Percentiles rank a stretch among this genome's conserved stretches.
Conservation (phyloP, 202 grass and related monocot genomes). For the Musa balbisiana region DNA sequence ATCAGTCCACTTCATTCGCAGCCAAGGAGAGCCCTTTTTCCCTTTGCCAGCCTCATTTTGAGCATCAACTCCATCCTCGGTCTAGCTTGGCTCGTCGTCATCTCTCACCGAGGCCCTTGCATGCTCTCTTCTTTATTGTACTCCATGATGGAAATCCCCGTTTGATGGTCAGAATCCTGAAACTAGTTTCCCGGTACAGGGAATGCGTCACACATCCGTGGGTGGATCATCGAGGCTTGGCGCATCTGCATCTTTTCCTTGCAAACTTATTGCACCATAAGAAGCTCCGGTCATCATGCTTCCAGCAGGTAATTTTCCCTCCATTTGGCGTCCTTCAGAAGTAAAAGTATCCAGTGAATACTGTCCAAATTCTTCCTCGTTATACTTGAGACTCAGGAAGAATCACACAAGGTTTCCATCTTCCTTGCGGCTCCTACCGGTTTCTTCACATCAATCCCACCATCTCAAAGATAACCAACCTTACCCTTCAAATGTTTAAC, state of each 20-base stretch:
- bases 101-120: slow-evolving; percentile 37
- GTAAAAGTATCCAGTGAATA: too few species aligned
- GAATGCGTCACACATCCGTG: slow-evolving; percentile 24
- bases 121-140: slow-evolving; percentile 3
- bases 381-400: background rate
- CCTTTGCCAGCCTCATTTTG: slow-evolving; percentile 26
- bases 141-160: background rate
- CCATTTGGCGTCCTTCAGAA: slow-evolving; percentile 18
- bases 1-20: slow-evolving; percentile 78
- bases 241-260: slow-evolving; percentile 21
- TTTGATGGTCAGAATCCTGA: slow-evolving; percentile 22
- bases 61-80: slow-evolving; percentile 35
- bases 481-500: background rate
- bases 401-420: background rate
- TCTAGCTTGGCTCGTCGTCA: slow-evolving; percentile 20
- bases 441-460: background rate
- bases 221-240: slow-evolving; percentile 15
- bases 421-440: background rate
- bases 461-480: background rate
- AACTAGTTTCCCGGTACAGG: slow-evolving; percentile 21
- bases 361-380: background rate
- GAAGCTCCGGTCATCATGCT: slow-evolving; percentile 24
- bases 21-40: slow-evolving; percentile 41
- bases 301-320: slow-evolving; percentile 39
- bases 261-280: slow-evolving; percentile 25